Evolutionary conservation across 2,329 filamentous ascomycete genomes (phyloP), one percentile per base, ranked within the genome.

Genomic region (Tolypocladium nubicola): DNA sequence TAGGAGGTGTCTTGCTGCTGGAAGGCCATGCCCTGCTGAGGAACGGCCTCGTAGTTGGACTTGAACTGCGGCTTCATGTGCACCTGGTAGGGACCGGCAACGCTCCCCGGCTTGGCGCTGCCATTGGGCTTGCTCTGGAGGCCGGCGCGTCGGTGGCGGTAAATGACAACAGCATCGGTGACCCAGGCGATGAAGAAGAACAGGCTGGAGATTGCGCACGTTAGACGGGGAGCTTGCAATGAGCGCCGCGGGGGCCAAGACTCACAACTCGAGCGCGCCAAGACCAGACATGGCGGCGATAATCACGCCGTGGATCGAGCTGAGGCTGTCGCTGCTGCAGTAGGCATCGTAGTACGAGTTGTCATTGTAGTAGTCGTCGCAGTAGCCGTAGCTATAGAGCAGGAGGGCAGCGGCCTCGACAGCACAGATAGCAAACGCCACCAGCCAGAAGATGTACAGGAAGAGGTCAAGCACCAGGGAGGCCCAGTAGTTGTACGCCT

Each of bases 401-500:
- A 68, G 65, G 13, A 62, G 57, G 4, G 64, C 52, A 1, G 69
- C 68, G 13, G 73, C 68, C 47, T 72, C 62, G 23, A 62, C 53
- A 9, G 75, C 75, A 11, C 76, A 64, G 19, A 76, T 61, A 14
- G 71, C 73, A 45, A 79, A 76, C 1, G 74, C 70, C 55, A 69
- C 62, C 40, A 80, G 68, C 81, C 80, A 84, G 66, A 83, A 78
- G 57, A 84, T 59, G 56, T 79, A 65, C 37, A 79, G 73, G 57
- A 78, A 73, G 23, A 78, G 73, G 60, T 84, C 80, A 41, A 83
- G 69, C 26, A 70, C 71, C 4, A 83, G 66, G 9, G 79, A 71
- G 33, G 77, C 76, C 75, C 78, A 82, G 67, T 79, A 79, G 66
- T 83, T 83, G 67, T 78, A 81, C 23, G 72, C 62, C 2, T 66